Evolutionary conservation across 768 basidiomycete species (phyloP).

Genomic region (Tricholoma bakamatsutake): DNA sequence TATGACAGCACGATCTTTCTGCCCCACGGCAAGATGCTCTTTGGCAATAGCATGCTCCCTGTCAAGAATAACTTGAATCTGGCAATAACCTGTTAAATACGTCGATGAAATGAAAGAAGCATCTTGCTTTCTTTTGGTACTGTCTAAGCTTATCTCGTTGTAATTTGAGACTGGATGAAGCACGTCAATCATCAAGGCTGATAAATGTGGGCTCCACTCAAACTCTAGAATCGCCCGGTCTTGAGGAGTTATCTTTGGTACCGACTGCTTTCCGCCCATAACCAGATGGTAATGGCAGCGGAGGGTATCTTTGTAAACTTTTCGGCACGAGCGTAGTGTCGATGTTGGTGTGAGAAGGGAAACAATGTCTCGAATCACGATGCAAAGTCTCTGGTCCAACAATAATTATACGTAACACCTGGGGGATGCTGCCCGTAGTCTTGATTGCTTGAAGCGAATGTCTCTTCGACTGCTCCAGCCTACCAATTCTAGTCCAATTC

Average conservation of each 20-base stretch:
- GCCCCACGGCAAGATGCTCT: constrained; percentile 69
- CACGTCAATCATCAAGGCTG: constrained; percentile 8
- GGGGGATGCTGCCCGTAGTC: constrained; percentile 17
- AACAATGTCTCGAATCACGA: neutral
- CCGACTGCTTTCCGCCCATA: constrained; percentile 71
- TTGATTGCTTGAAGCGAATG: constrained; percentile 16
- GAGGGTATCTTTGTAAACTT: neutral
- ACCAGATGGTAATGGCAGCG: neutral
- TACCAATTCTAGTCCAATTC: constrained; percentile 9
- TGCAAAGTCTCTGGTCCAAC: neutral
- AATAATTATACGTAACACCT: neutral
- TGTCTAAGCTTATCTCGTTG: constrained; percentile 94
- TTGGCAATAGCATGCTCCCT: constrained; percentile 89
- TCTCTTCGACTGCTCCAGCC: constrained; percentile 20
- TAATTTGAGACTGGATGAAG: constrained; percentile 70
- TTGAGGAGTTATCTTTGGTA: constrained; percentile 86
- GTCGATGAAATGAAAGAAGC: neutral
- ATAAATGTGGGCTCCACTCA: constrained; percentile 6
- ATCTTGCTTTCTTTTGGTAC: constrained; percentile 84
- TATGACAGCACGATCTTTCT: constrained; percentile 82
- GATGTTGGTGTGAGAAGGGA: neutral
- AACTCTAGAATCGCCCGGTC: constrained; percentile 96
- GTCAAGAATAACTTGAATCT: constrained; percentile 86
- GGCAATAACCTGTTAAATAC: constrained; percentile 1
- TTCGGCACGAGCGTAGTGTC: neutral